Evolutionary conservation across 2,329 filamentous ascomycete species (phyloP).

Genomic region (Cladosporium velox): DNA sequence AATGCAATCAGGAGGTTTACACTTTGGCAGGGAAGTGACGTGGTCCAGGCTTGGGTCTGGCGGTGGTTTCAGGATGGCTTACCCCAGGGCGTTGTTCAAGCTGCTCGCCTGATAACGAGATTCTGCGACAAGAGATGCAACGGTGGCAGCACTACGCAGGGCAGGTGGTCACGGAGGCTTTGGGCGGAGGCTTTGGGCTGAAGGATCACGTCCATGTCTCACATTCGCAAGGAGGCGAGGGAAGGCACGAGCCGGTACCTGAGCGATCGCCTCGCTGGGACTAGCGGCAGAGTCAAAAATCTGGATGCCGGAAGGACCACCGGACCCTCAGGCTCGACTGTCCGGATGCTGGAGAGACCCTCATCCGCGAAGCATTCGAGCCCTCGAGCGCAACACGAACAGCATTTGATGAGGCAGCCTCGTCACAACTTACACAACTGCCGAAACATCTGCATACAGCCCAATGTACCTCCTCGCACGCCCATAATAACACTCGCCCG

Average conservation of each 20-base stretch:
- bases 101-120: neutral
- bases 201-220: neutral
- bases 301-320: neutral
- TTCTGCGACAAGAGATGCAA: slow-evolving; percentile 9
- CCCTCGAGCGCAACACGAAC: neutral
- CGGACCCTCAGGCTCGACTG: neutral
- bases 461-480: neutral
- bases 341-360: too few species aligned
- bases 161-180: neutral
- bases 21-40: slow-evolving; percentile 7
- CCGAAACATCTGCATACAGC: neutral
- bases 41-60: slow-evolving; percentile 7
- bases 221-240: neutral
- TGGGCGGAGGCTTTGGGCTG: neutral
- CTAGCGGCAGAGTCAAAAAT: neutral
- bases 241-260: neutral
- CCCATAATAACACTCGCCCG: neutral
- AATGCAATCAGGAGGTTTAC: neutral
- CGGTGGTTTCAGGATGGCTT: slow-evolving; percentile 4
- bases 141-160: neutral
- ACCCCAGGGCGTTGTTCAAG: neutral
- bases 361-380: neutral
- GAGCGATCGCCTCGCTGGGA: neutral
- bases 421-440: neutral
- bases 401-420: neutral